Base-by-base conservation (phyloP, 73 alveolate species). In the Paraurostyla sp. region DNA sequence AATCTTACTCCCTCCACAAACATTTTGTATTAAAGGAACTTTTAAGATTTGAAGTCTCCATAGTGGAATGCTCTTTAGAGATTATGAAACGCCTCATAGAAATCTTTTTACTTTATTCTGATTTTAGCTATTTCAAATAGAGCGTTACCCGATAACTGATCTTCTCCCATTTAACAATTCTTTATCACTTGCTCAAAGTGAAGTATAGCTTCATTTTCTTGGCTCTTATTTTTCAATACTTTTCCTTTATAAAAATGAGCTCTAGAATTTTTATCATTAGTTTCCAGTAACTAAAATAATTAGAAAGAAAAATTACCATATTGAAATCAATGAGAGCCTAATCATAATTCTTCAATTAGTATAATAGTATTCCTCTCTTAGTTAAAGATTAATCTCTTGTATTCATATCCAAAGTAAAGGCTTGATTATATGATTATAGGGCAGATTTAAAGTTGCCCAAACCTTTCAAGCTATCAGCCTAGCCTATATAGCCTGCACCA, bases 401-500 rank as follows among this genome's bases (percentile, higher is more conserved):
- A 7, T 35, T 49, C 1, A 16, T 25, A 32, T 46, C 86, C 0
- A 54, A 9, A 22, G 30, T 36, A 2, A 80, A 48, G 3, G 95
- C 92, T 38, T 42, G 35, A 42, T 25, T 62, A 23, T 80, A 89
- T 0, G 86, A 71, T 27, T 80, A 40, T 11, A 82, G 43, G n/a
- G 92, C 86, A 9, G 76, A 84, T 35, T 80, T 51, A 36, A 80
- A 60, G 65, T 89, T 80, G 38, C 92, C 95, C 15, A 80, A 22
- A 9, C 88, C 89, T 35, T 80, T 89, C 78, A 82, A 38, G 3
- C 87, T 49, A 69, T 89, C 95, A 33, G 91, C 95, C 32, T 80
- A 41, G 0, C 95, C 95, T 0, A 89, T 81, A 82, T 60, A 89
- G n/a, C 92, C 95, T 73, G 73, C 7, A 13, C 95, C 95, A 7